A percentile compares a stretch with the other conserved stretches of the same genome.
Evolutionary conservation across 2,329 filamentous ascomycete genomes (phyloP).

Genomic region (Fusarium nanum): DNA sequence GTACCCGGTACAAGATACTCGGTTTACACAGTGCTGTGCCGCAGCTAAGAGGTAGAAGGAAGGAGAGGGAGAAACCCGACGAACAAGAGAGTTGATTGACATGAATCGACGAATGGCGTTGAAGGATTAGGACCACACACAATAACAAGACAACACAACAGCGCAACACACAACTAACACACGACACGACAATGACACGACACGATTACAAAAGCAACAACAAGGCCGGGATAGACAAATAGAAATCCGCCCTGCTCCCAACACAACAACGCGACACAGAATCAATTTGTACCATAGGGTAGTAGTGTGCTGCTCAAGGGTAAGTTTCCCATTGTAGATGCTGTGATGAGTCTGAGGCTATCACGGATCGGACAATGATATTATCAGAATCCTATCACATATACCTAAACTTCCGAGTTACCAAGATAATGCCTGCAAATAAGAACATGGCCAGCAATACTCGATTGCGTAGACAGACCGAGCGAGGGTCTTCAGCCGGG

Average conservation of each 20-base stretch:
- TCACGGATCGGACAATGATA: neutral
- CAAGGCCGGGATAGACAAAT: conserved; percentile 28
- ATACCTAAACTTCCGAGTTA: conserved; percentile 9
- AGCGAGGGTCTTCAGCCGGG: neutral
- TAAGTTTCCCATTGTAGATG: neutral
- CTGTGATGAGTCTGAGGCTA: conserved; percentile 6
- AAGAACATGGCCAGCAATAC: conserved; percentile 5
- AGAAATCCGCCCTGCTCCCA: conserved; percentile 25
- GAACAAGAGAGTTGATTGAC: conserved; percentile 24
- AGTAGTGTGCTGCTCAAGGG: conserved; percentile 12
- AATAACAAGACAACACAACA: conserved; percentile 42
- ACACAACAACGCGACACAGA: conserved; percentile 36
- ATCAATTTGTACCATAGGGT: conserved; percentile 21
- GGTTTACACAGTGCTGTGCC: conserved; percentile 43
- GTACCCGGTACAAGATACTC: conserved; percentile 33
- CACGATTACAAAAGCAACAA: conserved; percentile 36
- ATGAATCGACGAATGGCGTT: conserved; percentile 31
- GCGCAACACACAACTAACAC: conserved; percentile 42
- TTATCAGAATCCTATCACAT: neutral
- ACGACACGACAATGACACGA: conserved; percentile 42
- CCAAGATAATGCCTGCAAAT: conserved; percentile 16
- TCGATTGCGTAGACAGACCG: conserved; percentile 9
- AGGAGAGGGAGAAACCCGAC: conserved; percentile 33
- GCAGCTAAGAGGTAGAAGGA: conserved; percentile 38
- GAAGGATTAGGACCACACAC: conserved; percentile 38